phyloP scores from a whole-genome alignment of 495 filamentous ascomycete species.

The Bacidia gigantensis region DNA sequence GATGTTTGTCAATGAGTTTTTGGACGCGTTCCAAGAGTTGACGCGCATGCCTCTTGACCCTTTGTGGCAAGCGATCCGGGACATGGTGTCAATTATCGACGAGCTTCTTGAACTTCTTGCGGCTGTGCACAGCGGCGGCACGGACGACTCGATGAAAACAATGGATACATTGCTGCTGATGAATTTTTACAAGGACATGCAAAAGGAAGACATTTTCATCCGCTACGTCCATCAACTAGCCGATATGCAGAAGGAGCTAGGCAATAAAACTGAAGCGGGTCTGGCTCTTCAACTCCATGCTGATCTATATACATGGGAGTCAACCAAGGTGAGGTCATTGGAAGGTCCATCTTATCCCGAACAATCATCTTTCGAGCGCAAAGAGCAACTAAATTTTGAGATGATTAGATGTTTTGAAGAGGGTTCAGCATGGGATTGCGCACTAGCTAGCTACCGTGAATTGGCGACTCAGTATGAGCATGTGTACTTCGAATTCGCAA shows the following conservation, averaged over 20 bases:
- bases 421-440: slow-evolving; percentile 81
- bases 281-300: slow-evolving; percentile 83
- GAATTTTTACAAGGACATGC: slow-evolving; percentile 95
- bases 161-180: slow-evolving; percentile 82
- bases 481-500: slow-evolving; percentile 79
- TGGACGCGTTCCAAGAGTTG: slow-evolving; percentile 64
- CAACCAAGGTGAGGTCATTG: slow-evolving; percentile 50
- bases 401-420: slow-evolving; percentile 94
- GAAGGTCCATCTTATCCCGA: slow-evolving; percentile 62
- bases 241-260: slow-evolving; percentile 54
- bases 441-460: slow-evolving; percentile 81
- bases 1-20: slow-evolving; percentile 76
- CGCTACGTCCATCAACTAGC: slow-evolving; percentile 93
- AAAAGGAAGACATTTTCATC: slow-evolving; percentile 93
- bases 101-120: slow-evolving; percentile 84
- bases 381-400: slow-evolving; percentile 80
- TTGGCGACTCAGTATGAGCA: slow-evolving; percentile 79
- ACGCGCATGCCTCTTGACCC: slow-evolving; percentile 52
- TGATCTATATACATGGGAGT: slow-evolving; percentile 87
- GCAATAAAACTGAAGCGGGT: slow-evolving; percentile 81
- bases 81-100: slow-evolving; percentile 69
- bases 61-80: slow-evolving; percentile 60
- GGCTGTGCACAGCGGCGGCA: slow-evolving; percentile 75
- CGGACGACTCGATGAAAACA: slow-evolving; percentile 60
- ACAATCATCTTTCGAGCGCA: slow-evolving; percentile 83